Conservation (phyloP, 345 rosid species). For the Linum trigynum region DNA sequence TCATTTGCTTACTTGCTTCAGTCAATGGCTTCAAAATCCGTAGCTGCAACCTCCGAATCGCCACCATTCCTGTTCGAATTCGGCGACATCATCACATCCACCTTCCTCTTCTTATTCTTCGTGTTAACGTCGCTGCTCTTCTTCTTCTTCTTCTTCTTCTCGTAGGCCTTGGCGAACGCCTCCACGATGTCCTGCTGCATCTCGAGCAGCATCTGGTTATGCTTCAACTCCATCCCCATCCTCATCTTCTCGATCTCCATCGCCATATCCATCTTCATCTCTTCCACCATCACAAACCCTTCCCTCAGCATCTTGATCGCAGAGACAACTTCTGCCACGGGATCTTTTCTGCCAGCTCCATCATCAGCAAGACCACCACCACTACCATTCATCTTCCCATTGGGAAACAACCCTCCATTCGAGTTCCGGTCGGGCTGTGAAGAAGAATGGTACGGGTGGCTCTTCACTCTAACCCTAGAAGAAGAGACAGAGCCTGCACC, state of each 20-base stretch:
- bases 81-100: conserved; percentile 11
- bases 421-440: background rate
- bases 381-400: conserved; percentile 3
- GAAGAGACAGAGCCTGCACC: background rate
- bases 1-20: background rate
- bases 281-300: conserved; percentile 53
- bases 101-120: conserved; percentile 31
- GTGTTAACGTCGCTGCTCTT: conserved; percentile 19
- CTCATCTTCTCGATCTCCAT: conserved; percentile 54
- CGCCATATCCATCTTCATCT: conserved; percentile 67
- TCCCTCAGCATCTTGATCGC: conserved; percentile 43
- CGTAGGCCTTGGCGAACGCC: conserved; percentile 28
- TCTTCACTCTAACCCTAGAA: background rate
- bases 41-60: conserved; percentile 9
- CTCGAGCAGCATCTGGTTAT: conserved; percentile 57
- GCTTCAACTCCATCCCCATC: conserved; percentile 65
- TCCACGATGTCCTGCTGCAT: conserved; percentile 51
- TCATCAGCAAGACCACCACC: conserved; percentile 12
- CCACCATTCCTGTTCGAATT: conserved; percentile 11
- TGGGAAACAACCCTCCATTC: too few relatives aligned
- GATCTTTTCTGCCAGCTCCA: conserved; percentile 29
- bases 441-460: background rate
- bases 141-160: conserved; percentile 36
- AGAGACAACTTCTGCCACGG: conserved; percentile 44
- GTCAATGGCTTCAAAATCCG: conserved; percentile 12